These are phyloP conservation scores for Volvox africanus DNA, from an alignment of 139 green algal species.

Conservation along the genomic window DNA sequence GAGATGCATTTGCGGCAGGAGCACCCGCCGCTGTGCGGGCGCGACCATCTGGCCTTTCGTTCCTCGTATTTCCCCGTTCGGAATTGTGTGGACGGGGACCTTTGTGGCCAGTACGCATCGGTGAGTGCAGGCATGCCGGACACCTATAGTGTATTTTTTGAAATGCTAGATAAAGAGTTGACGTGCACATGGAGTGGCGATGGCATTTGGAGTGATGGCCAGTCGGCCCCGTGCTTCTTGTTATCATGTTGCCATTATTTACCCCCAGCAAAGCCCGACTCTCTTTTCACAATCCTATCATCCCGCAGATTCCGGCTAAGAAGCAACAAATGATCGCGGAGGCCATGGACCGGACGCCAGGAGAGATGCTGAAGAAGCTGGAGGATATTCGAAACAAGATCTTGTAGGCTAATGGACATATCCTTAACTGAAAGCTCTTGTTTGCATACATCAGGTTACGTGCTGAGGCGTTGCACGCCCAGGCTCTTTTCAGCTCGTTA, in stretches of 20 bases:
- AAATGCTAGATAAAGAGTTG: too few species aligned
- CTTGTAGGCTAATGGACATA: slow-evolving; percentile 53
- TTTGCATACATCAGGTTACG: too few species aligned
- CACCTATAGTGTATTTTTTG: too few species aligned
- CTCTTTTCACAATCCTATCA: not conserved
- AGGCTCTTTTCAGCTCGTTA: too few species aligned
- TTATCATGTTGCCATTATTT: too few species aligned
- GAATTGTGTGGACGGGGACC: slow-evolving; percentile 95
- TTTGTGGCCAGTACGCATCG: slow-evolving; percentile 92
- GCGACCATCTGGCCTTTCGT: slow-evolving; percentile 94
- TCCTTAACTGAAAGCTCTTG: too few species aligned
- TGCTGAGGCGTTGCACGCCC: too few species aligned
- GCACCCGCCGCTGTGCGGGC: slow-evolving; percentile 88
- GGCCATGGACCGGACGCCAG: slow-evolving; percentile 91
- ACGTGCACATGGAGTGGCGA: too few species aligned
- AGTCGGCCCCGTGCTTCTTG: too few species aligned
- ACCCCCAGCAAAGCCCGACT: too few species aligned
- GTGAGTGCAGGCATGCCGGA: slow-evolving; percentile 38
- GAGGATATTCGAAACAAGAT: slow-evolving; percentile 95
- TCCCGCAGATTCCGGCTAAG: slow-evolving; percentile 64
- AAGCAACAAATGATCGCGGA: slow-evolving; percentile 90
- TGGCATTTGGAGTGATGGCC: too few species aligned
- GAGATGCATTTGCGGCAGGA: slow-evolving; percentile 99
- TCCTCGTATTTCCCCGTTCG: slow-evolving; percentile 96
- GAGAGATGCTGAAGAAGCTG: slow-evolving; percentile 98